Evolutionary conservation across 345 rosid genomes (phyloP).

Genomic region (Barbarea vulgaris): DNA sequence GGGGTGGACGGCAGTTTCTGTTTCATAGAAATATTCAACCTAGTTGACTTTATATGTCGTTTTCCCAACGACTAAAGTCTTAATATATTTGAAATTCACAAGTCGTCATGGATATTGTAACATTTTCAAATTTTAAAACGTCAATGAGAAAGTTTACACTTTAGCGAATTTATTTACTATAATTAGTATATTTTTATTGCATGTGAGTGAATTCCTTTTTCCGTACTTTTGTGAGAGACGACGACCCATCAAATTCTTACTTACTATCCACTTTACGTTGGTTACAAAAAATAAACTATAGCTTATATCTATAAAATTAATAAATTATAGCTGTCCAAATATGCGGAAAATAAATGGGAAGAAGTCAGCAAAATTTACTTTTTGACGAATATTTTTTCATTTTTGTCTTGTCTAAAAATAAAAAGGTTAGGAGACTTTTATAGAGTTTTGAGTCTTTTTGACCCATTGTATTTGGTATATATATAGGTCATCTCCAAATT

Average conservation of each 20-base stretch:
- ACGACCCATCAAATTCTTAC: neutral
- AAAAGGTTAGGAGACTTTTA: neutral
- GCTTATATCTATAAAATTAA: too few relatives aligned
- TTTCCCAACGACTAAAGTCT: constrained; percentile 24
- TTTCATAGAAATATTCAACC: constrained; percentile 34
- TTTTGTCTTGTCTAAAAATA: neutral
- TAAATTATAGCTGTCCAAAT: neutral
- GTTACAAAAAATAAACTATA: neutral
- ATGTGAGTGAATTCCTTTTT: constrained; percentile 16
- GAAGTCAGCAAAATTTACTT: constrained; percentile 24
- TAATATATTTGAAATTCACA: neutral
- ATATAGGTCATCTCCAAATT: neutral
- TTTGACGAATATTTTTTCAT: neutral
- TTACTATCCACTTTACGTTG: constrained; percentile 9
- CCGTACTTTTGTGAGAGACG: neutral
- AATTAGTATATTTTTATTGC: neutral
- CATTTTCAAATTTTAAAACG: neutral
- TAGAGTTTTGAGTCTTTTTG: neutral
- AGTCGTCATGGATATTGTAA: neutral
- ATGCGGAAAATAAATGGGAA: constrained; percentile 3
- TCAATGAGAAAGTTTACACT: constrained; percentile 17
- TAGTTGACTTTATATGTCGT: constrained; percentile 20
- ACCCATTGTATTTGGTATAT: constrained; percentile 14
- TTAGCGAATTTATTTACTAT: neutral
- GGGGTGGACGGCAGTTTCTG: constrained; percentile 25